These are phyloP conservation scores for Coemansia sp. DNA, from an alignment of 192 early-diverging fungal genomes.

Conservation along the genomic window DNA sequence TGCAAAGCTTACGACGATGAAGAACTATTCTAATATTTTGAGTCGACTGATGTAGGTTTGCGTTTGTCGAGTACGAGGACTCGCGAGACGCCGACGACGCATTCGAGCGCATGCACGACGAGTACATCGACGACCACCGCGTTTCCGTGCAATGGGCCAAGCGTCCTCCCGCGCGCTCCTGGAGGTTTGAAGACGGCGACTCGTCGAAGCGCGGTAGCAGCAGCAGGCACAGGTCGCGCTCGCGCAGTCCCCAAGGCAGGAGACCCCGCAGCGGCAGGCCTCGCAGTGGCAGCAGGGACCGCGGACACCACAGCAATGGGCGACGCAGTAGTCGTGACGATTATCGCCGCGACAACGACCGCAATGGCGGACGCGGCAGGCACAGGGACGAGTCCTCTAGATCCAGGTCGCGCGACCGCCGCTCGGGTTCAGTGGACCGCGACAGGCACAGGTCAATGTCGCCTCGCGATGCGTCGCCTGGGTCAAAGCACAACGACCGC, in stretches of 20 bases:
- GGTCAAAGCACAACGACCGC: neutral
- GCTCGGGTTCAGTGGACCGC: slow-evolving; percentile 1
- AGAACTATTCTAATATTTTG: neutral
- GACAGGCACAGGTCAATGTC: slow-evolving; percentile 1
- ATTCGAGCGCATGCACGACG: slow-evolving; percentile 88
- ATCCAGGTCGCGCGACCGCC: slow-evolving; percentile 2
- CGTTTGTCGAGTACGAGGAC: slow-evolving; percentile 96
- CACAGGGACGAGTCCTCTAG: neutral
- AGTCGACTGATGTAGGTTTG: slow-evolving; percentile 61
- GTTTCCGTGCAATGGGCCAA: slow-evolving; percentile 91
- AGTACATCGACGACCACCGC: slow-evolving; percentile 74
- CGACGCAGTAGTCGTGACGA: slow-evolving; percentile 13
- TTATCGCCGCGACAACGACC: neutral
- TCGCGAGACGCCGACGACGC: slow-evolving; percentile 88
- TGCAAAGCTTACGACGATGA: no score
- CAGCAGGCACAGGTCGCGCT: slow-evolving; percentile 40
- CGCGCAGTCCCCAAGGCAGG: slow-evolving; percentile 31
- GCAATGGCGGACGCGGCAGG: neutral
- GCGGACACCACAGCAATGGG: slow-evolving; percentile 14
- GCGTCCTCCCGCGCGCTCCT: slow-evolving; percentile 73
- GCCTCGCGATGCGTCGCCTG: slow-evolving; percentile 4
- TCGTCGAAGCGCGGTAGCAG: slow-evolving; percentile 34
- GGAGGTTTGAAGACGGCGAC: slow-evolving; percentile 72
- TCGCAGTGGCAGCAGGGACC: slow-evolving; percentile 24
- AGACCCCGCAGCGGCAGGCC: slow-evolving; percentile 3